Evolutionary conservation across 495 filamentous ascomycete species (phyloP).

Genomic region (Chaetomium fimeti): DNA sequence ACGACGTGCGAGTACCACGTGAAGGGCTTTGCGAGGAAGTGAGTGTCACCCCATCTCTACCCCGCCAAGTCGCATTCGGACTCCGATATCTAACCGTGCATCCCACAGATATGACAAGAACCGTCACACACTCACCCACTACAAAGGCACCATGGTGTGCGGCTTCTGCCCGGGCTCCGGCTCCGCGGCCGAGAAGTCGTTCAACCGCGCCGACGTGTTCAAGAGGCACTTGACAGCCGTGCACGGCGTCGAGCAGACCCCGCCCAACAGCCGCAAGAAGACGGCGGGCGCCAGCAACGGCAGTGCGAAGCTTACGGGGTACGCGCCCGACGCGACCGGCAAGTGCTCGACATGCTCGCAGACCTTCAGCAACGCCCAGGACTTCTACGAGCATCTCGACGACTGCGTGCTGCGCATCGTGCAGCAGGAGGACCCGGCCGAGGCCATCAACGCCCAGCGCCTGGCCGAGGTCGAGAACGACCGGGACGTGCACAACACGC

Average conservation of each 20-base stretch:
- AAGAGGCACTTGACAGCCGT: constrained; percentile 95
- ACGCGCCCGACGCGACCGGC: constrained; percentile 74
- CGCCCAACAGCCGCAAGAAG: constrained; percentile 93
- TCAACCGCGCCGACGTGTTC: constrained; percentile 98
- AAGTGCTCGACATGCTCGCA: constrained; percentile 94
- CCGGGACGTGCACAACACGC: constrained; percentile 74
- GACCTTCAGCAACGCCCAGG: constrained; percentile 91
- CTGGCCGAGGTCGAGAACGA: constrained; percentile 82
- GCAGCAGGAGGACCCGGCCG: constrained; percentile 93
- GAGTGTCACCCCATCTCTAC: constrained; percentile 2
- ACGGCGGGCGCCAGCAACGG: constrained; percentile 41
- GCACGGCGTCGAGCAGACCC: constrained; percentile 92
- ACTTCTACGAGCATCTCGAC: constrained; percentile 98
- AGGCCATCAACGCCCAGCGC: constrained; percentile 88
- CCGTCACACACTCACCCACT: constrained; percentile 93
- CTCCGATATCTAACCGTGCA: not conserved
- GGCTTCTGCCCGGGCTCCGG: constrained; percentile 95
- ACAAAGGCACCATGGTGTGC: constrained; percentile 99
- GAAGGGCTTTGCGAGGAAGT: constrained; percentile 93
- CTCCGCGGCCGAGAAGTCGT: constrained; percentile 93
- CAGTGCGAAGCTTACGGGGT: constrained; percentile 59
- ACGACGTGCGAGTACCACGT: constrained; percentile 90
- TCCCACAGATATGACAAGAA: constrained; percentile 80
- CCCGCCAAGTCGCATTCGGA: not conserved
- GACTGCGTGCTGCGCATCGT: constrained; percentile 98